Conservation (phyloP, 495 filamentous ascomycete genomes). For the Tuber melanosporum region DNA sequence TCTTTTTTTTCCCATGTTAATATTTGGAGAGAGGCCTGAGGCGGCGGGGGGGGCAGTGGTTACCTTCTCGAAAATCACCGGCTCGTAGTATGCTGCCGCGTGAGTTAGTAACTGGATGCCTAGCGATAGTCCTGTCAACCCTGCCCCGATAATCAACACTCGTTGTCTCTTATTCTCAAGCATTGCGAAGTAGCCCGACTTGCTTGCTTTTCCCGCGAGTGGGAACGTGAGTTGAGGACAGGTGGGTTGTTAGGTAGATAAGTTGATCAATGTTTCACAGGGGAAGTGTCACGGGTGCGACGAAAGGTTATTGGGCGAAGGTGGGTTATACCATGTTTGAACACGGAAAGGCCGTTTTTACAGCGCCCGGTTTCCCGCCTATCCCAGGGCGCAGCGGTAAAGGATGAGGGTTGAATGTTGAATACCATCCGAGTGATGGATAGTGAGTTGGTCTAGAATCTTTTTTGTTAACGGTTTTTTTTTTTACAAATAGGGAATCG, state of each 20-base stretch:
- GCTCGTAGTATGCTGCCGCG: constrained; percentile 23
- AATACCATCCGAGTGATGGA: neutral
- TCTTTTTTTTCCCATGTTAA: neutral
- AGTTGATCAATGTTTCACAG: neutral
- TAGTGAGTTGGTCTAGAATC: neutral
- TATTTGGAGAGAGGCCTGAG: neutral
- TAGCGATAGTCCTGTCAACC: constrained; percentile 19
- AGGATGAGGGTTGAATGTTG: neutral
- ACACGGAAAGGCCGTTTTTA: neutral
- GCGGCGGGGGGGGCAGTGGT: neutral
- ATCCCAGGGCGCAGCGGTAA: neutral
- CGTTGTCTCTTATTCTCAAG: neutral
- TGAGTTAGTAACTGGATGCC: constrained; percentile 20
- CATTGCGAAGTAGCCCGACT: neutral
- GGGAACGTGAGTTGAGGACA: neutral
- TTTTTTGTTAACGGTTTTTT: neutral
- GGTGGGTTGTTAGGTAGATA: neutral
- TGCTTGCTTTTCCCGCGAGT: neutral
- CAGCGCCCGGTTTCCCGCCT: neutral
- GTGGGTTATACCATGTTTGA: neutral
- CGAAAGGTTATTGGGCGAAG: neutral
- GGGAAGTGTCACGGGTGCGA: neutral
- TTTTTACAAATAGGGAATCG: neutral
- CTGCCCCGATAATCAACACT: neutral
- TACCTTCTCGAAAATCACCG: constrained; percentile 26